These are phyloP conservation scores for Globisporangium takayamanum DNA, from an alignment of 352 stramenopile species.

Conservation along the genomic window DNA sequence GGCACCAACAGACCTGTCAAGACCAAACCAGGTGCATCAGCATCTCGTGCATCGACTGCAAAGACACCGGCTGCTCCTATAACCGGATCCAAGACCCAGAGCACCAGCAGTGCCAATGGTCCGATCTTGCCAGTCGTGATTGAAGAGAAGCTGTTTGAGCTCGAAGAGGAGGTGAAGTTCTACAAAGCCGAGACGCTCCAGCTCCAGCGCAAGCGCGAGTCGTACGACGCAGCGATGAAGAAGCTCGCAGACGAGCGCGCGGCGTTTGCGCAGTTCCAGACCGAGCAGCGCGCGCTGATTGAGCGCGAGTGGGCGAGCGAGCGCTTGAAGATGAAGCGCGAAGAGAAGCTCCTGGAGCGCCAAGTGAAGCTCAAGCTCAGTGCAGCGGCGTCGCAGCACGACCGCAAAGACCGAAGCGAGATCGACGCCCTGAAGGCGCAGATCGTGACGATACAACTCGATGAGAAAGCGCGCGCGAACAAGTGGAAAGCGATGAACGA, in stretches of 20 bases:
- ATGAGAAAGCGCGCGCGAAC: slow-evolving; percentile 39
- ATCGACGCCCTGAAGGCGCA: slow-evolving; percentile 76
- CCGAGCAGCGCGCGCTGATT: slow-evolving; percentile 47
- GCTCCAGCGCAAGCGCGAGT: slow-evolving; percentile 64
- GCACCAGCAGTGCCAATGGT: neutral
- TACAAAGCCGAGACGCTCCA: slow-evolving; percentile 80
- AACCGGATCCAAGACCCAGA: neutral
- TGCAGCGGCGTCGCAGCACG: slow-evolving; percentile 38
- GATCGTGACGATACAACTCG: slow-evolving; percentile 76
- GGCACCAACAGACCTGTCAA: no score
- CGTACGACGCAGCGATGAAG: slow-evolving; percentile 55
- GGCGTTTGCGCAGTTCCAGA: slow-evolving; percentile 40
- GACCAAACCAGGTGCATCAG: no score
- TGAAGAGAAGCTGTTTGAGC: slow-evolving; percentile 74
- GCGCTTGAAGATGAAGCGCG: slow-evolving; percentile 67
- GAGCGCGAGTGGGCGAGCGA: slow-evolving; percentile 67
- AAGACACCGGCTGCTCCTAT: neutral
- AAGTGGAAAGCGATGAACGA: slow-evolving; percentile 72
- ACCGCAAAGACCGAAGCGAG: slow-evolving; percentile 58
- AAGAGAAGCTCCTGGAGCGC: slow-evolving; percentile 55
- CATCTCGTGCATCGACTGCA: no score
- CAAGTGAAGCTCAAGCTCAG: slow-evolving; percentile 71
- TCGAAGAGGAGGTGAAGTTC: slow-evolving; percentile 83
- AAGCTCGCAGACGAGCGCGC: slow-evolving; percentile 47
- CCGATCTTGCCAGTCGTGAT: slow-evolving; percentile 52